Conservation (phyloP, 139 green algal genomes). For the Dunaliella primolecta region DNA sequence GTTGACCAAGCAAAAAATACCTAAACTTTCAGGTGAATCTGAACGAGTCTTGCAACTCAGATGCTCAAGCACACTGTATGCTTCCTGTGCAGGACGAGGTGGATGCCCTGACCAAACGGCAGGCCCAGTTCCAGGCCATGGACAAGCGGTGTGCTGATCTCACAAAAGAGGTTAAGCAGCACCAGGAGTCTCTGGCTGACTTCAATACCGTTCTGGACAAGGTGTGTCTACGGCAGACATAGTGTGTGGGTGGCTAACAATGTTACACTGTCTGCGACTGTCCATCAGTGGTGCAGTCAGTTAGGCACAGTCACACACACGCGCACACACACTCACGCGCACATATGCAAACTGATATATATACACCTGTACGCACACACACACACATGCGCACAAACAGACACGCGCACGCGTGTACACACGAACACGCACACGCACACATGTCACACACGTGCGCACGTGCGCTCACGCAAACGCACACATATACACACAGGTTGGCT, state of each 20-base stretch:
- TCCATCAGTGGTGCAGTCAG: too few relatives aligned
- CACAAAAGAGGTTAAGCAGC: conserved; percentile 56
- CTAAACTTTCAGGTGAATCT: too few relatives aligned
- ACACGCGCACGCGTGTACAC: conserved; percentile 51
- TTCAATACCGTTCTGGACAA: conserved; percentile 77
- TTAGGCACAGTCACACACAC: background rate
- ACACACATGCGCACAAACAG: conserved; percentile 26
- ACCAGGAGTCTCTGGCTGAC: conserved; percentile 70
- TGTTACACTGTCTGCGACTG: too few relatives aligned
- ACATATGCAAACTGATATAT: too few relatives aligned
- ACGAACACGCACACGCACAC: background rate
- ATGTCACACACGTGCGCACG: background rate
- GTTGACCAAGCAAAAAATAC: too few relatives aligned
- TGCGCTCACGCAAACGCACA: background rate
- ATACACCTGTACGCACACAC: background rate
- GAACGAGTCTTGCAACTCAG: too few relatives aligned
- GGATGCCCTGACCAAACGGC: conserved; percentile 45
- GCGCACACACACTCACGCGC: background rate
- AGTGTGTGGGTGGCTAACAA: too few relatives aligned
- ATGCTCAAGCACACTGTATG: too few relatives aligned
- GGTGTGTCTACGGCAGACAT: too few relatives aligned
- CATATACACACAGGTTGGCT: conserved; percentile 38
- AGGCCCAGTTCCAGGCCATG: conserved; percentile 47
- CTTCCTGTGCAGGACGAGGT: conserved; percentile 42
- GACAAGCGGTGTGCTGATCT: conserved; percentile 45